These are phyloP conservation scores for Brassica hybrid DNA, from an alignment of 441 rosid genomes.

Conservation along the genomic window DNA sequence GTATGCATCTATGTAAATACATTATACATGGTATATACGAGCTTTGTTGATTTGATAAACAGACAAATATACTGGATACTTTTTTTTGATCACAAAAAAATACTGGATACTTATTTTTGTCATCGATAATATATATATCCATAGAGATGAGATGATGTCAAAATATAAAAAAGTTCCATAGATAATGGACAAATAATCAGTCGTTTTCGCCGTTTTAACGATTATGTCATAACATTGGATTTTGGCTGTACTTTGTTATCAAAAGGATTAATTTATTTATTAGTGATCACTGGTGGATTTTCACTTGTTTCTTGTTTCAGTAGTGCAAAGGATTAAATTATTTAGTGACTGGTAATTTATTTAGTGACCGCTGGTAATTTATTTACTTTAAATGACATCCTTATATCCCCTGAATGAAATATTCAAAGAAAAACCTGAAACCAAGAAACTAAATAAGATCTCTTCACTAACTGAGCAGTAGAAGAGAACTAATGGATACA, in stretches of 20 bases:
- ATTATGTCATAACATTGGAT: constrained; percentile 35
- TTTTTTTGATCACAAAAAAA: not conserved
- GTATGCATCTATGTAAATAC: constrained; percentile 6
- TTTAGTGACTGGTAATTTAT: not conserved
- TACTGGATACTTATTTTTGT: constrained; percentile 18
- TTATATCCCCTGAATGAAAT: not conserved
- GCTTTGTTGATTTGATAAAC: not conserved
- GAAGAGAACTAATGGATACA: not conserved
- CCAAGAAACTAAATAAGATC: not conserved
- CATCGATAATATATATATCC: not conserved
- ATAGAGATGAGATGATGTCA: constrained; percentile 5
- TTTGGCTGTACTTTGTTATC: constrained; percentile 14
- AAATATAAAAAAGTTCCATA: not conserved
- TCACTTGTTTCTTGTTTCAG: constrained; percentile 13
- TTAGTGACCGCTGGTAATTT: not conserved
- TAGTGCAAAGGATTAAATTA: not conserved
- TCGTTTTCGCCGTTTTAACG: constrained; percentile 35
- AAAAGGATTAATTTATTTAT: constrained; percentile 15
- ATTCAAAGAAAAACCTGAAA: not conserved
- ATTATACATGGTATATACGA: not conserved
- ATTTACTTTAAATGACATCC: not conserved
- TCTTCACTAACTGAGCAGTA: not conserved
- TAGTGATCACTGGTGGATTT: constrained; percentile 31
- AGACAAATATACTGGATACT: constrained; percentile 33
- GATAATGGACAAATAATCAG: constrained; percentile 25